These are phyloP conservation scores for Xylariomycetidae sp. DNA, from an alignment of 2,329 filamentous ascomycete genomes.

Conservation along the genomic window DNA sequence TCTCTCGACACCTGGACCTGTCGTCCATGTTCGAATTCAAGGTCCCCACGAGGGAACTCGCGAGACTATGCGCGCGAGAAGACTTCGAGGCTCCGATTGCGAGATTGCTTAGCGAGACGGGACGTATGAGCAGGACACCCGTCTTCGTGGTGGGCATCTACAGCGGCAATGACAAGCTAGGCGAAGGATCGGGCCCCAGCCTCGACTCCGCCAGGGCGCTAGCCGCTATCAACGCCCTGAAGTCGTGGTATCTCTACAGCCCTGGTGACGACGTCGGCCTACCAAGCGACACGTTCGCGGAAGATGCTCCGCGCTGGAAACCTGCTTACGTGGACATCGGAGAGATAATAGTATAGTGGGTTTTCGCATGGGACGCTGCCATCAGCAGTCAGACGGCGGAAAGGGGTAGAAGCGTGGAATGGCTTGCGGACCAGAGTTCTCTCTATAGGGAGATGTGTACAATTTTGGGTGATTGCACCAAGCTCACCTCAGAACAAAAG, in stretches of 20 bases:
- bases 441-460: no score
- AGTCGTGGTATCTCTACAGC: conserved; percentile 95
- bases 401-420: no score
- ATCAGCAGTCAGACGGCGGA: no score
- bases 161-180: conserved; percentile 84
- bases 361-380: no score
- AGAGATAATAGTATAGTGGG: conserved; percentile 53
- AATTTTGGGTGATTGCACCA: no score
- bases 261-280: conserved; percentile 61
- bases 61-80: conserved; percentile 79
- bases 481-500: no score
- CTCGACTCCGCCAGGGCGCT: conserved; percentile 72
- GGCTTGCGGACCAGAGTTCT: no score
- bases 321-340: conserved; percentile 66
- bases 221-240: conserved; percentile 80
- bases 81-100: conserved; percentile 85
- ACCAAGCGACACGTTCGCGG: conserved; percentile 64
- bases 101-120: conserved; percentile 84
- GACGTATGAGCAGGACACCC: conserved; percentile 75
- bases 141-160: conserved; percentile 94
- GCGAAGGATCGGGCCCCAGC: conserved; percentile 78
- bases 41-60: conserved; percentile 78
- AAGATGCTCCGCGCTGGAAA: conserved; percentile 59
- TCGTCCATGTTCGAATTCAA: conserved; percentile 77
- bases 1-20: conserved; percentile 74